Evolutionary conservation across 352 stramenopile species (phyloP), one percentile per base, ranked within the genome.

Genomic region (Hyaloperonospora brassicae): DNA sequence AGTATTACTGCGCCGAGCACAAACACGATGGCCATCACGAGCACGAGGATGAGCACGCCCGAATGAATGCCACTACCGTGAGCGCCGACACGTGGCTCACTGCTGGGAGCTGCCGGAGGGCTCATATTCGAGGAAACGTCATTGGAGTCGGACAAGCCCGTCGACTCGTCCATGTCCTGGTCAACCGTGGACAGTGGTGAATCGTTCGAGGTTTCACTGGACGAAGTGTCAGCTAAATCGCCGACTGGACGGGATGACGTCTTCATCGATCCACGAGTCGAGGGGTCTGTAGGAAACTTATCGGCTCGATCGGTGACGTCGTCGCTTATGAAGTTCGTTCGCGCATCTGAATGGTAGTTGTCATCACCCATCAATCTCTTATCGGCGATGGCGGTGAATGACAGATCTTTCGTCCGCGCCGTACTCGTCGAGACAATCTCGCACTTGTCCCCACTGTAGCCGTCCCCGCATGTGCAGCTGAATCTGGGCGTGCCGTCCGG

Each of bases 381-480:
- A 47, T 56, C 52, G 3, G 52, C 52, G n/a, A n/a, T n/a, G 21
- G 56, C 24, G 30, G 38, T 35, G 9, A 25, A 52, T 7, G 61
- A 57, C 3, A 48, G 64, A 22, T 40, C 41, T 40, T 67, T 57
- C 9, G 25, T 51, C 17, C 35, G 17, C 13, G 43, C 38, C 21
- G n/a, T 23, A 14, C 25, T 17, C 6, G 45, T 55, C n/a, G 48
- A 55, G 23, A 56, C 42, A 54, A 34, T 5, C 25, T 66, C 62
- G 47, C 83, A 93, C 48, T 69, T 77, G 8, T 66, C 62, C 44
- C 83, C 83, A 46, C 72, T 86, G 73, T 73, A 93, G 45, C 83
- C 83, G 43, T 71, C 71, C 13, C 88, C 62, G 51, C 83, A 90
- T 2, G 59, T 67, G 51, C 80, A 93, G 41, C 68, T 45, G 49